phyloP scores from a whole-genome alignment of 139 green algal species.

The Haematococcus sp. region DNA sequence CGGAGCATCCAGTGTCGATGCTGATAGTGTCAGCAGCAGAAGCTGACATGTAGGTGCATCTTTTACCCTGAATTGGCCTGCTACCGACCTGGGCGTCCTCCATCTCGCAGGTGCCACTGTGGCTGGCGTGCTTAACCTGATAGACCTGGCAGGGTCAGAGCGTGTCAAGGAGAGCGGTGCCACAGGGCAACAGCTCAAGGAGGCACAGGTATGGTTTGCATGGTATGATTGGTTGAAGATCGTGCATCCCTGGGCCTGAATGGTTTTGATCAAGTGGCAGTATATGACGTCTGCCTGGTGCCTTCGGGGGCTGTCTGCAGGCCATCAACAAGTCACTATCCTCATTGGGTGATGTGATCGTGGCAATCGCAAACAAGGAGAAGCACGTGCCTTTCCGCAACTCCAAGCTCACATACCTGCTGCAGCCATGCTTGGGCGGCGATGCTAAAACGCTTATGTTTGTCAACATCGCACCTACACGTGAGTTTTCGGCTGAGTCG shows the following conservation, averaged over 20 bases:
- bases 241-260: too few relatives aligned
- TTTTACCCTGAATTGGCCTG: too few relatives aligned
- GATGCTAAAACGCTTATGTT: slow-evolving; percentile 95
- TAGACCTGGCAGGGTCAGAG: slow-evolving; percentile 87
- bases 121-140: slow-evolving; percentile 73
- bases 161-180: slow-evolving; percentile 81
- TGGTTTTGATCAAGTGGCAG: too few relatives aligned
- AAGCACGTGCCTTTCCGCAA: slow-evolving; percentile 93
- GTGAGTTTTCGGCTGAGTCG: slow-evolving; percentile 66
- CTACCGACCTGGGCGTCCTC: too few relatives aligned
- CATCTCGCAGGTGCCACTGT: not conserved
- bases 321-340: slow-evolving; percentile 90
- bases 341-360: slow-evolving; percentile 92
- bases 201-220: slow-evolving; percentile 62
- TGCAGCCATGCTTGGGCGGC: slow-evolving; percentile 83
- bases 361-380: slow-evolving; percentile 83
- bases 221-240: too few relatives aligned
- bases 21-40: too few relatives aligned
- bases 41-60: too few relatives aligned
- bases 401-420: slow-evolving; percentile 88
- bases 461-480: slow-evolving; percentile 80
- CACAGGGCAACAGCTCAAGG: slow-evolving; percentile 75
- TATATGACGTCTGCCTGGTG: too few relatives aligned
- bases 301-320: not conserved
- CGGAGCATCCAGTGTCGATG: too few relatives aligned